Base-by-base conservation (phyloP, 1,139 yeast genomes). In the Blastobotrys petasosporus region DNA sequence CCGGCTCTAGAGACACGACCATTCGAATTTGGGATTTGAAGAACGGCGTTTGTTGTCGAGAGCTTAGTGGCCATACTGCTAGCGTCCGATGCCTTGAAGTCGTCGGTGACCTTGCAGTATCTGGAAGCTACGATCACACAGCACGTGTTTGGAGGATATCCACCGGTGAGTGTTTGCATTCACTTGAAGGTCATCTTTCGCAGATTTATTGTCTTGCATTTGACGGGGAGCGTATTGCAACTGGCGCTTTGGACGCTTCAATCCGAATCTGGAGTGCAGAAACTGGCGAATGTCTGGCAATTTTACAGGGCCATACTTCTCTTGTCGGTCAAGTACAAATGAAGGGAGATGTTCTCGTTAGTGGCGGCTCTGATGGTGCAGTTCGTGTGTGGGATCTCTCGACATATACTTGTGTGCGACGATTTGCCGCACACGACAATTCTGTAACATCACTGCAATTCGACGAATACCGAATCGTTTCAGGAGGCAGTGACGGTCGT, bases 351-450 rank as follows among this genome's bases (percentile, higher is more conserved):
- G 81, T 85, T 33, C 94, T 92, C 40, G 87, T 90, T 12, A 82
- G 94, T 61, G 97, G 97, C 3, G 92, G 96, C 2, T 94, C 92
- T 54, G 97, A 92, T 66, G 79, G 94, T 46, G 75, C 84, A 45
- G 80, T 90, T 46, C 85, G 94, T 58, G 86, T 92, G 6, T 92
- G 98, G 97, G 97, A 92, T 65, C 70, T 92, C 54, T 90, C 85
- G 60, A 79, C 80, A 55, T 95, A 94, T 40, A 82, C 80, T 58
- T 88, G 97, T 64, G 76, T 85, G 65, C 94, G 85, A 62, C 84
- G 97, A 1, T 84, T 90, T 63, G 87, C 86, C n/a, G 85, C 85
- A 2, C 85, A 82, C 59, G 76, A 76, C 51, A 76, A 86, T 35
- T 81, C 94, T 32, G 90, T 90, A 10, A 82, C 90, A 13, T 85